These are phyloP conservation scores for Pelargonium cotyledonis DNA, from an alignment of 441 rosid species.

Conservation along the genomic window DNA sequence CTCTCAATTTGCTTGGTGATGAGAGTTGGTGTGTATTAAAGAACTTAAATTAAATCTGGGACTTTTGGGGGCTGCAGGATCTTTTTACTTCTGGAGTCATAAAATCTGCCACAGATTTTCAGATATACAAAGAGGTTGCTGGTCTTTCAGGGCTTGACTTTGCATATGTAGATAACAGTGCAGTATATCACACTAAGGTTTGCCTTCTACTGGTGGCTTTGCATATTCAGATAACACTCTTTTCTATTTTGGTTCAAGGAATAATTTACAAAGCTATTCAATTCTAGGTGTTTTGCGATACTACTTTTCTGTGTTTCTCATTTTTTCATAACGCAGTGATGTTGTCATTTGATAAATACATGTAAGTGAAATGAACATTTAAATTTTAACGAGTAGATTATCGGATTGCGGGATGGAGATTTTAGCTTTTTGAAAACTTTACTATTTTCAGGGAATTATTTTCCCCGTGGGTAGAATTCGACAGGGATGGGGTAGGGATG, in stretches of 20 bases:
- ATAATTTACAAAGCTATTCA: not conserved
- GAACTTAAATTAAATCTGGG: constrained; percentile 15
- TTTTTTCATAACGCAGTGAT: not conserved
- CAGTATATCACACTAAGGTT: constrained; percentile 96
- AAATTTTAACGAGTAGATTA: no score
- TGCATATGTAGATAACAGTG: constrained; percentile 74
- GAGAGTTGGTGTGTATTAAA: constrained; percentile 20
- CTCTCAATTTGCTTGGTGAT: constrained; percentile 1
- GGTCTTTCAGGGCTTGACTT: constrained; percentile 98
- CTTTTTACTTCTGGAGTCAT: constrained; percentile 68
- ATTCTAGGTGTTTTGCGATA: not conserved
- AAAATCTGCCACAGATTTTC: constrained; percentile 87
- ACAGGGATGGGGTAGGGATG: no score
- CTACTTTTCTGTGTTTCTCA: not conserved
- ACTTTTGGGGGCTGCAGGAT: constrained; percentile 55
- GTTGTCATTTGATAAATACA: not conserved
- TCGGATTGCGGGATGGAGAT: no score
- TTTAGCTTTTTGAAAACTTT: no score
- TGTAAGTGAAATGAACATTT: no score
- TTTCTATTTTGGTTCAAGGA: not conserved
- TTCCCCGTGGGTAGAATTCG: no score
- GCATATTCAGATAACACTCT: not conserved
- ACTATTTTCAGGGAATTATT: no score
- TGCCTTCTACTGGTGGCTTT: constrained; percentile 6
- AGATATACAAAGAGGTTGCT: constrained; percentile 82